These are phyloP conservation scores for Candida parachauliodes DNA, from an alignment of 805 yeast species.

Conservation along the genomic window DNA sequence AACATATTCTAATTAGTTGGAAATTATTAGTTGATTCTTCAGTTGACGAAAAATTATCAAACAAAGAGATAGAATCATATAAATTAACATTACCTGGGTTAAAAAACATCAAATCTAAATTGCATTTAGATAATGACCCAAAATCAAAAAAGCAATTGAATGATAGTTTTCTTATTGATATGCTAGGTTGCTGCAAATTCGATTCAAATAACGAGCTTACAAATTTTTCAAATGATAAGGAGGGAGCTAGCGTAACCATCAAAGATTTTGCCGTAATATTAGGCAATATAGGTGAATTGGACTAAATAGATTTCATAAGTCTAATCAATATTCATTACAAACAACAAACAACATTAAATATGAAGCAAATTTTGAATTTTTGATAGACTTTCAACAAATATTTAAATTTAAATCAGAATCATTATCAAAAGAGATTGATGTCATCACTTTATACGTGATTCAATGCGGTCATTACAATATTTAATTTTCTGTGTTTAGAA, in stretches of 20 bases:
- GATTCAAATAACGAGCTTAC: constrained; percentile 24
- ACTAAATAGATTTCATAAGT: no score
- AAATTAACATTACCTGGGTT: constrained; percentile 27
- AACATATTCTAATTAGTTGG: constrained; percentile 30
- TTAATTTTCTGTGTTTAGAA: no score
- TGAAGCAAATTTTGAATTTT: no score
- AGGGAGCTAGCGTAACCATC: constrained; percentile 27
- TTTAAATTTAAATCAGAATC: no score
- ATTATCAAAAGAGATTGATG: no score
- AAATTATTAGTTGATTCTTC: constrained; percentile 24
- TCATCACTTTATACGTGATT: no score
- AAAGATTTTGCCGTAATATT: constrained; percentile 42
- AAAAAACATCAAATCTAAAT: constrained; percentile 22
- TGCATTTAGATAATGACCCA: constrained; percentile 25
- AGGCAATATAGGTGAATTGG: constrained; percentile 38
- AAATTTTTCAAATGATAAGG: constrained; percentile 26
- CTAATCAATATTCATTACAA: no score
- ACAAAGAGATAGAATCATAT: constrained; percentile 9
- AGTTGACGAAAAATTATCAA: constrained; percentile 7
- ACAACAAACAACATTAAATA: no score
- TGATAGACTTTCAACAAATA: no score
- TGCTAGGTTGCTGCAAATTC: constrained; percentile 35
- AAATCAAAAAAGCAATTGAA: constrained; percentile 15
- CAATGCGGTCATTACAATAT: no score
- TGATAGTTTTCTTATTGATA: constrained; percentile 37